Percentiles rank a stretch among this genome's conserved stretches.
phyloP scores from a whole-genome alignment of 2,329 filamentous ascomycete genomes.

The Coleophoma crateriformis region DNA sequence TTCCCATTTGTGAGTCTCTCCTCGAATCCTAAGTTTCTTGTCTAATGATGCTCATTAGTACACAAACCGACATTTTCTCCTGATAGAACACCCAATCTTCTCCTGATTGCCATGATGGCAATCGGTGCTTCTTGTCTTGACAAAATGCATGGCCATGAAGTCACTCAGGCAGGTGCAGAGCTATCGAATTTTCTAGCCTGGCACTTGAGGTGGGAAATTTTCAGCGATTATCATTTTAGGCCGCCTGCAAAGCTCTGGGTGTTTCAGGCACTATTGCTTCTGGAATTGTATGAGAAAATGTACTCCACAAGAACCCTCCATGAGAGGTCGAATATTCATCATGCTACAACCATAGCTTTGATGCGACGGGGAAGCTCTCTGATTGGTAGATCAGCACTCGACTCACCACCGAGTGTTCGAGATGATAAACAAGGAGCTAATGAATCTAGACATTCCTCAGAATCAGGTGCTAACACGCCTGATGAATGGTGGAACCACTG shows the following conservation, averaged over 20 bases:
- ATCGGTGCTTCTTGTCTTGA: conserved; percentile 89
- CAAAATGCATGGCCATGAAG: conserved; percentile 67
- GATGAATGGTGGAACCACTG: conserved; percentile 95
- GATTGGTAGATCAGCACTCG: conserved; percentile 77
- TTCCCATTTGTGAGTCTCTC: conserved; percentile 60
- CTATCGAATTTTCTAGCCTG: conserved; percentile 86
- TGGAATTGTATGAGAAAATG: conserved; percentile 97
- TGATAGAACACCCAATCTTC: conserved; percentile 76
- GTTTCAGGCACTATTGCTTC: conserved; percentile 82
- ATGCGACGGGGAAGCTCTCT: conserved; percentile 92
- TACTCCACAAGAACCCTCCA: conserved; percentile 88
- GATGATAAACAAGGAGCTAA: conserved; percentile 33
- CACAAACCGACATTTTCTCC: conserved; percentile 92
- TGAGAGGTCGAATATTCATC: conserved; percentile 92
- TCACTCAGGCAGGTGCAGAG: conserved; percentile 72
- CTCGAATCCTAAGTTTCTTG: not conserved
- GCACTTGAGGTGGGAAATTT: conserved; percentile 94
- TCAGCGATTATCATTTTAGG: conserved; percentile 83
- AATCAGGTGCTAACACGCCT: conserved; percentile 62
- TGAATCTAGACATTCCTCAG: conserved; percentile 54
- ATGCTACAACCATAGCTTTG: conserved; percentile 88
- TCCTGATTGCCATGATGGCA: conserved; percentile 84
- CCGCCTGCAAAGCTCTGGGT: conserved; percentile 94
- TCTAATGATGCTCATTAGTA: conserved; percentile 31
- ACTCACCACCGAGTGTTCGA: conserved; percentile 73